phyloP scores from a whole-genome alignment of 2,329 filamentous ascomycete genomes.

The Ustulina deusta region DNA sequence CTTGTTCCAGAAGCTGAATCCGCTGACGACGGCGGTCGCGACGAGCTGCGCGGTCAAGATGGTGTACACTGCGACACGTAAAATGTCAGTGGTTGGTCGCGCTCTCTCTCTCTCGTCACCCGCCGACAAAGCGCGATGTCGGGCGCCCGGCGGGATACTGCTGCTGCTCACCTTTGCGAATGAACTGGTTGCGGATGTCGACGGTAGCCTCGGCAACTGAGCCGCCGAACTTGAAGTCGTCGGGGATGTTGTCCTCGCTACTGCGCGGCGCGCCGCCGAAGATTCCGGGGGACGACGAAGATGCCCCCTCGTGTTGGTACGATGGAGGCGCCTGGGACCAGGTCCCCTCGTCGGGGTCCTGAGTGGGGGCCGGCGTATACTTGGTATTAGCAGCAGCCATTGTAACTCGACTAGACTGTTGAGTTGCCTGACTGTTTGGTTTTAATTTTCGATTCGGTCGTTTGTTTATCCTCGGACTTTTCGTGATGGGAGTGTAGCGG shows the following conservation, averaged over 20 bases:
- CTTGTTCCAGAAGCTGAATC: slow-evolving; percentile 85
- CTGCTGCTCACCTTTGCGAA: slow-evolving; percentile 73
- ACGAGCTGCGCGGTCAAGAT: slow-evolving; percentile 97
- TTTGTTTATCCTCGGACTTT: slow-evolving; percentile 5
- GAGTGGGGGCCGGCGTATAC: slow-evolving; percentile 85
- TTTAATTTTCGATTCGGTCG: slow-evolving; percentile 17
- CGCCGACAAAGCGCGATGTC: neutral
- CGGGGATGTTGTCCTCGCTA: slow-evolving; percentile 91
- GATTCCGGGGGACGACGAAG: slow-evolving; percentile 67
- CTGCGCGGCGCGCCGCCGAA: slow-evolving; percentile 76
- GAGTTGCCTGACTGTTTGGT: neutral
- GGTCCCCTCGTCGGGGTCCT: slow-evolving; percentile 83
- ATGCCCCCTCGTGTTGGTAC: slow-evolving; percentile 72
- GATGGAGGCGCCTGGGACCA: slow-evolving; percentile 80
- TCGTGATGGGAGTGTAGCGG: slow-evolving; percentile 13
- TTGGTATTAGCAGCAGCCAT: slow-evolving; percentile 83
- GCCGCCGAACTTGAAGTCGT: slow-evolving; percentile 99
- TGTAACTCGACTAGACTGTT: slow-evolving; percentile 5
- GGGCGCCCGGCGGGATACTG: neutral
- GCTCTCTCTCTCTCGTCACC: neutral
- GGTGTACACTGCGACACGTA: slow-evolving; percentile 75
- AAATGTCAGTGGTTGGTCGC: slow-evolving; percentile 3
- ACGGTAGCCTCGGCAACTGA: slow-evolving; percentile 93
- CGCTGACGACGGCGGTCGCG: slow-evolving; percentile 82
- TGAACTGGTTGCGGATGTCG: slow-evolving; percentile 96